These are phyloP conservation scores for Rhodotorula babjevae DNA, from an alignment of 768 basidiomycete species.

Conservation along the genomic window DNA sequence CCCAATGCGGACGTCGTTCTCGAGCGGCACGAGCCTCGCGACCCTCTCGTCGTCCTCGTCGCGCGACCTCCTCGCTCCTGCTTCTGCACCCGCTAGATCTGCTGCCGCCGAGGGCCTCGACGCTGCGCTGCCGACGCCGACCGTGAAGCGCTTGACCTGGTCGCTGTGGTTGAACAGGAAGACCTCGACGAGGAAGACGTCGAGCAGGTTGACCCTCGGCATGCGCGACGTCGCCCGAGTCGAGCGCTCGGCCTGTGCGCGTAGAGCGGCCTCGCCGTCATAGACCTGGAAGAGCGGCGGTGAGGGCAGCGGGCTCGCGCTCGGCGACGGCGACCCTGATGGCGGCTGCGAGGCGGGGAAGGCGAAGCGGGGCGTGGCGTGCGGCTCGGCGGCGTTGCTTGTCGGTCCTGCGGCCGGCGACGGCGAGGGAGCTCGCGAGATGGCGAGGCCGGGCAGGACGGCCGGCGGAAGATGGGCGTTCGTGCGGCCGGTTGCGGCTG, in stretches of 20 bases:
- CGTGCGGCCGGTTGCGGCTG: no score
- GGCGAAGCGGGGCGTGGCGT: neutral
- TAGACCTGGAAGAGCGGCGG: neutral
- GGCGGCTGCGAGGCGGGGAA: slow-evolving; percentile 12
- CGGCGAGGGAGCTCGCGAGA: neutral
- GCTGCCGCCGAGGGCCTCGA: no score
- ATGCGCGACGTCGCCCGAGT: slow-evolving; percentile 20
- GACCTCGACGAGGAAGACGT: slow-evolving; percentile 35
- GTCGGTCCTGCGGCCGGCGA: neutral
- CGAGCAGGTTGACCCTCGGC: slow-evolving; percentile 27
- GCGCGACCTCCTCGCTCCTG: neutral
- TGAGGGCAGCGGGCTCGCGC: neutral
- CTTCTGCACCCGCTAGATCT: neutral
- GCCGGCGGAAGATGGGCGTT: slow-evolving; percentile 10
- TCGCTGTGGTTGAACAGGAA: slow-evolving; percentile 26
- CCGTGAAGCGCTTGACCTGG: slow-evolving; percentile 11
- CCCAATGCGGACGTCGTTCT: slow-evolving; percentile 36
- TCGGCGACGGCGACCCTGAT: neutral
- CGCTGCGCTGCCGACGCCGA: slow-evolving; percentile 7
- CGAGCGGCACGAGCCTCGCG: slow-evolving; percentile 21
- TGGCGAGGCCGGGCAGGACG: slow-evolving; percentile 14
- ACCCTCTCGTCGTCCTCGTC: neutral
- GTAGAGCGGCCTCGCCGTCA: neutral
- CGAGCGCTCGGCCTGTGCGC: neutral
- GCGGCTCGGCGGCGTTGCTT: neutral